A percentile compares a stretch with the other conserved stretches of the same genome.
These are phyloP conservation scores for Trametes villosa DNA, from an alignment of 768 basidiomycete species.

Conservation along the genomic window DNA sequence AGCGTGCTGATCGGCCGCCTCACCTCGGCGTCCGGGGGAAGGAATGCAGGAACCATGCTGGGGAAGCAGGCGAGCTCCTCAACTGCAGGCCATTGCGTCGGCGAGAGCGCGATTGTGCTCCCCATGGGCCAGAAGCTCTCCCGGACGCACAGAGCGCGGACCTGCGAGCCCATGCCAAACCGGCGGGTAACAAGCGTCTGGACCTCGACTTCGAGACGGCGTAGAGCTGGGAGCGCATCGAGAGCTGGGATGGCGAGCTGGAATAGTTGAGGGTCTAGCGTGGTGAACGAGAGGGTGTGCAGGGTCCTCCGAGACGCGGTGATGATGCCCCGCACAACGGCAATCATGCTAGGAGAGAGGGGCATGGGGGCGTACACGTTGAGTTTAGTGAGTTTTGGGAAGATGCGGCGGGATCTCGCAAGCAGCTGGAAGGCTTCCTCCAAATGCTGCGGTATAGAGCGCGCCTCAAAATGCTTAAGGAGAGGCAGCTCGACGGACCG, in stretches of 20 bases:
- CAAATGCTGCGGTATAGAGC: no score
- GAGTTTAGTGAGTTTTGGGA: neutral
- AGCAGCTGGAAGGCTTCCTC: neutral
- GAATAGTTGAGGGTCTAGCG: neutral
- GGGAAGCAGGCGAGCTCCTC: neutral
- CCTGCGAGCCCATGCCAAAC: neutral
- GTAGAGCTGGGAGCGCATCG: no score
- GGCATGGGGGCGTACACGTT: neutral
- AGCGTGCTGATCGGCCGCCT: neutral
- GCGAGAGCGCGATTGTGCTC: neutral
- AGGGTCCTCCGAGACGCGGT: neutral
- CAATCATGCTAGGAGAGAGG: neutral
- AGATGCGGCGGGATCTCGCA: neutral
- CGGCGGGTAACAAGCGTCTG: neutral
- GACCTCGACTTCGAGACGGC: neutral
- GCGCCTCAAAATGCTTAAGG: no score
- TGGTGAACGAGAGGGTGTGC: neutral
- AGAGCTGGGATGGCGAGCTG: neutral
- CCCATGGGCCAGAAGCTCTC: neutral
- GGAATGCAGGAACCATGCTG: neutral
- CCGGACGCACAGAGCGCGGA: neutral
- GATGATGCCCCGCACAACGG: neutral
- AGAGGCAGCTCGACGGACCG: neutral
- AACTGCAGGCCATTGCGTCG: neutral
- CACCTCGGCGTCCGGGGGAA: neutral